Conservation (phyloP, 192 early-diverging fungal genomes). For the Gonapodya prolifera region DNA sequence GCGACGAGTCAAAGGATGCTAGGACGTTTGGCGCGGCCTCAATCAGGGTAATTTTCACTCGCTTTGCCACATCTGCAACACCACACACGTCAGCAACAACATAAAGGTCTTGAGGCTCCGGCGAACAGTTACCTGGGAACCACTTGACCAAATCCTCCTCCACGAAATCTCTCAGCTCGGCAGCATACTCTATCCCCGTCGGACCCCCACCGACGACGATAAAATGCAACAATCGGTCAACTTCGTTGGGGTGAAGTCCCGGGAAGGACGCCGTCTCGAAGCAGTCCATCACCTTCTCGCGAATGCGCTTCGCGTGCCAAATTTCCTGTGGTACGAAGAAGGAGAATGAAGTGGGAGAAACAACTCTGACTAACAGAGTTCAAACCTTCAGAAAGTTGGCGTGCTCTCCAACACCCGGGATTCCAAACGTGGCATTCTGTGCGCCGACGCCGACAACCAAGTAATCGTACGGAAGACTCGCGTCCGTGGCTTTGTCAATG, state of each 20-base stretch:
- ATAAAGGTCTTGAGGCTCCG: too few relatives aligned
- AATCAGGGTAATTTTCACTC: conserved; percentile 67
- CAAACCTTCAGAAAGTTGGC: conserved; percentile 67
- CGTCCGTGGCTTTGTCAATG: conserved; percentile 37
- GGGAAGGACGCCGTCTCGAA: conserved; percentile 55
- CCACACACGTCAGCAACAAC: too few relatives aligned
- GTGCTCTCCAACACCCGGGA: conserved; percentile 58
- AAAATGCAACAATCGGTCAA: conserved; percentile 63
- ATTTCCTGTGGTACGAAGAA: too few relatives aligned
- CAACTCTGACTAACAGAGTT: too few relatives aligned
- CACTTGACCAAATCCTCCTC: conserved; percentile 44
- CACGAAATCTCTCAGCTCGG: conserved; percentile 73
- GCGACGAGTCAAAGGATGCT: conserved; percentile 58
- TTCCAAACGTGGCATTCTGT: conserved; percentile 71
- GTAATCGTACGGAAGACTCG: conserved; percentile 60
- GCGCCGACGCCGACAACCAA: conserved; percentile 63
- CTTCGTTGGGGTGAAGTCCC: conserved; percentile 54
- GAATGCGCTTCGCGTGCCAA: conserved; percentile 70
- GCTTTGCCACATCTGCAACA: conserved; percentile 62
- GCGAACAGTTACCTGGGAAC: too few relatives aligned
- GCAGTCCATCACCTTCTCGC: conserved; percentile 65
- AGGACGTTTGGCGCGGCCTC: conserved; percentile 67
- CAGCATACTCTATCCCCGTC: conserved; percentile 63
- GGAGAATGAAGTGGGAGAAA: too few relatives aligned
- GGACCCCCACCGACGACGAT: conserved; percentile 61